These are phyloP conservation scores for Paxillus rubicundulus DNA, from an alignment of 768 basidiomycete genomes.

Conservation along the genomic window DNA sequence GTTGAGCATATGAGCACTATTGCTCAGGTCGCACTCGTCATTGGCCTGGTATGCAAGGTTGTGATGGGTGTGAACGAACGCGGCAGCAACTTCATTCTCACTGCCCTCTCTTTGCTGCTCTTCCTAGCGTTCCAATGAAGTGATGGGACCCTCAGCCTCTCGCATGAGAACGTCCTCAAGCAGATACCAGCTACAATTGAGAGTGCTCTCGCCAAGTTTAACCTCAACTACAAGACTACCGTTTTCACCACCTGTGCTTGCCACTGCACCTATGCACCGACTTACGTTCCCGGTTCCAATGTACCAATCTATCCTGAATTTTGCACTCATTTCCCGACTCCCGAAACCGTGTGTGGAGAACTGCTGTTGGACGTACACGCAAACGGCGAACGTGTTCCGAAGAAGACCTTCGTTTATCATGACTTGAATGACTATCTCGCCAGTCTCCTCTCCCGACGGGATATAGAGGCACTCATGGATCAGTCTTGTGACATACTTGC, in stretches of 20 bases:
- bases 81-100: constrained; percentile 18
- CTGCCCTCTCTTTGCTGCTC: constrained; percentile 5
- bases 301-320: not conserved
- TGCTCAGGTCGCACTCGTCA: not conserved
- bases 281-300: not conserved
- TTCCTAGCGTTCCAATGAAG: not conserved
- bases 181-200: not conserved
- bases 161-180: not conserved
- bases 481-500: not conserved
- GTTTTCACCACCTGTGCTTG: not conserved
- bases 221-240: not conserved
- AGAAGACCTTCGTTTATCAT: constrained; percentile 3
- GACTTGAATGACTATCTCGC: constrained; percentile 14
- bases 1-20: constrained; percentile 3
- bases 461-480: not conserved
- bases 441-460: not conserved
- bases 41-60: not conserved
- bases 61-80: constrained; percentile 14
- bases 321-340: not conserved
- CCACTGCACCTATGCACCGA: constrained; percentile 6
- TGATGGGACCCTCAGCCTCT: not conserved
- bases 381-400: not conserved
- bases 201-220: not conserved
- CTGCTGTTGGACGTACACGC: not conserved
- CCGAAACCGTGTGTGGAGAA: not conserved